phyloP scores from a whole-genome alignment of 371 early-diverging fungal species.

The Mucor indicus region DNA sequence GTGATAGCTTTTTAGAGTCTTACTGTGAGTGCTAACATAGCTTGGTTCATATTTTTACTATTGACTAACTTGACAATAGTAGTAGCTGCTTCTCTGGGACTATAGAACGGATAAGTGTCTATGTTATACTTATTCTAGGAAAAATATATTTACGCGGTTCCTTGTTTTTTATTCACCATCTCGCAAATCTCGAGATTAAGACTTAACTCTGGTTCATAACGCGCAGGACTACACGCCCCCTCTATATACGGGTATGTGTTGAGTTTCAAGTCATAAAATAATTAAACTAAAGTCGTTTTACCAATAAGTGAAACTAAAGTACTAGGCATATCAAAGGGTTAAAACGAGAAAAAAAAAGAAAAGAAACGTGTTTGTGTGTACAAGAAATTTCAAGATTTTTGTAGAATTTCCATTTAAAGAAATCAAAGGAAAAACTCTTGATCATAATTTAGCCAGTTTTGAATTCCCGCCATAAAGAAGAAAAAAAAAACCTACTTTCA shows the following conservation, averaged over 20 bases:
- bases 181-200: slow-evolving; percentile 94
- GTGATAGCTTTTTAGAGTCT: not conserved
- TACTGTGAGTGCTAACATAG: slow-evolving; percentile 79
- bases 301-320: slow-evolving; percentile 24
- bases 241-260: slow-evolving; percentile 39
- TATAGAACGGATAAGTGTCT: slow-evolving; percentile 26
- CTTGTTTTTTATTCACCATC: slow-evolving; percentile 85
- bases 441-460: no score
- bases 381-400: no score
- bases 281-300: not conserved
- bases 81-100: slow-evolving; percentile 88
- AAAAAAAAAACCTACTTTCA: no score
- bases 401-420: no score
- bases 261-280: not conserved
- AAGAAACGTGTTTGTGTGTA: no score
- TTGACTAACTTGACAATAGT: slow-evolving; percentile 80
- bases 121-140: no score
- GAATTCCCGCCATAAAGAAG: no score
- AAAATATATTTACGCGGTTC: slow-evolving; percentile 63
- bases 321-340: slow-evolving; percentile 25
- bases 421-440: no score
- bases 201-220: slow-evolving; percentile 75
- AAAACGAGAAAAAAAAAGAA: no score
- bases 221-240: slow-evolving; percentile 77
- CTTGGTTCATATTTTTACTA: slow-evolving; percentile 66